Evolutionary conservation across 2,329 filamentous ascomycete genomes (phyloP), one percentile per base, ranked within the genome.

Genomic region (Cladosporium cucumerinum): DNA sequence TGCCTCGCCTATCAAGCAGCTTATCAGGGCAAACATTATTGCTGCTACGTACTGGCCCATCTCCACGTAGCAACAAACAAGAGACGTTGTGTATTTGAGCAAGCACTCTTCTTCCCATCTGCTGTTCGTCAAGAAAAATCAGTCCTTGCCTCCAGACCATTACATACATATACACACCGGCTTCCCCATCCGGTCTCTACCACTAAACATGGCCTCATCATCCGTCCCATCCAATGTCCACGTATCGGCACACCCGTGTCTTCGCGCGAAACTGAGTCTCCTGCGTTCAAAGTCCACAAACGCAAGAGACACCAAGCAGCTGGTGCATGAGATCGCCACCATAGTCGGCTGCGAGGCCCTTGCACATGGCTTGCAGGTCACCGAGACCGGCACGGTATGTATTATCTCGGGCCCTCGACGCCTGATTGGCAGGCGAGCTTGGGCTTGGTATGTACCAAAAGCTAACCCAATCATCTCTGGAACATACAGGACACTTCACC

Each of bases 191-290:
- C 57, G 32, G 39, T 59, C 57, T 8, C n/a, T 48, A 32, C 36
- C 65, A 78, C 78, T 75, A 28, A 51, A 16, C 23, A 51, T 51
- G 48, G 48, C 48, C 14, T 67, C 76, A 2, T 65, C 68, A 43
- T 68, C 74, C 63, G 76, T 85, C 34, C 84, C 84, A 21, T 68
- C 77, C 58, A 88, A 87, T 73, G 81, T 86, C 39, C 92, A 95
- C 80, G 81, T 97, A 75, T 97, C 93, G 46, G 82, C 82, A 18
- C 94, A 98, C 78, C 94, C 94, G 39, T 96, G 92, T 78, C 84
- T 97, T 49, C 84, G 85, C 72, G 92, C 90, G 71, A 98, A 98
- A 83, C 87, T 98, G 73, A 93, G 91, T 71, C 91, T 95, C 80
- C 86, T 98, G 55, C 89, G 94, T 66, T 95, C 91, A 48, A 83